These are phyloP conservation scores for Hebeloma cylindrosporum DNA, from an alignment of 768 basidiomycete genomes.

Conservation along the genomic window DNA sequence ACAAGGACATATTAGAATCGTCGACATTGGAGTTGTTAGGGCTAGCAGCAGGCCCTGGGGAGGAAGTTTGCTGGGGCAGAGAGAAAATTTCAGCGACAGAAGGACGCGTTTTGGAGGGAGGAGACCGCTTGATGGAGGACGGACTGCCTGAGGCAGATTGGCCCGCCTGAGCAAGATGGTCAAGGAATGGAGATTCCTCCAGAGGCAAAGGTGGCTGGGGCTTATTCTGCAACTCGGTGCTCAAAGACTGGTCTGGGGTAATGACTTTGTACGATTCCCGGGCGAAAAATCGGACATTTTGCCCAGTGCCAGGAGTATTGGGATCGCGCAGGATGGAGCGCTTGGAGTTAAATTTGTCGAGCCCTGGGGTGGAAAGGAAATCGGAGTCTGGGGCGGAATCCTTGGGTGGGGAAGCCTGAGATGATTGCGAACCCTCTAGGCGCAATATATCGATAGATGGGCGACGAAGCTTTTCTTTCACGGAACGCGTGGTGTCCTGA, in stretches of 20 bases:
- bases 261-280: constrained; percentile 65
- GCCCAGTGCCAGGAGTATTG: constrained; percentile 74
- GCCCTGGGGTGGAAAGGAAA: constrained; percentile 25
- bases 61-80: no score
- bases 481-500: constrained; percentile 25
- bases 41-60: no score
- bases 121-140: constrained; percentile 30
- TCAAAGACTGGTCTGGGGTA: constrained; percentile 61
- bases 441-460: constrained; percentile 43
- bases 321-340: constrained; percentile 73
- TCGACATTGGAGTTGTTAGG: no score
- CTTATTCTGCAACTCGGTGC: constrained; percentile 37
- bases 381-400: constrained; percentile 28
- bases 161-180: constrained; percentile 30
- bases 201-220: constrained; percentile 29
- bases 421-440: constrained; percentile 22
- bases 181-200: constrained; percentile 30
- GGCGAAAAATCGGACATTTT: constrained; percentile 77
- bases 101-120: constrained; percentile 41
- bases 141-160: constrained; percentile 28
- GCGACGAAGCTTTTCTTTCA: constrained; percentile 28
- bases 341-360: constrained; percentile 50
- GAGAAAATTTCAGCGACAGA: constrained; percentile 53
- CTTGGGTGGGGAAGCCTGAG: constrained; percentile 17
- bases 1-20: constrained; percentile 24